Evolutionary conservation across 2,329 filamentous ascomycete species (phyloP).

Genomic region (Aspergillus spinulosporus): DNA sequence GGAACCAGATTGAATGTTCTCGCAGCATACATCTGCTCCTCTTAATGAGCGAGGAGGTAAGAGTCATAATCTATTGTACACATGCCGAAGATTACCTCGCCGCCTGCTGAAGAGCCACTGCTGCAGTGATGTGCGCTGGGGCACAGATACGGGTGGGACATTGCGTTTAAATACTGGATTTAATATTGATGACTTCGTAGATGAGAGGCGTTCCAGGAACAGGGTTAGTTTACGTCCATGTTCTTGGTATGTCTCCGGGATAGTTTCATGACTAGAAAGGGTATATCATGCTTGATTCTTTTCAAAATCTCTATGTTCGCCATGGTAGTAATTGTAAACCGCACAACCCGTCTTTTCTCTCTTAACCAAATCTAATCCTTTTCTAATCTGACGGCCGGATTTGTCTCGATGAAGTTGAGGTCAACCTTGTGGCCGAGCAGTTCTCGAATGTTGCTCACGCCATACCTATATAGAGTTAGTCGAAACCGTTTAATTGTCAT

Average conservation of each 20-base stretch:
- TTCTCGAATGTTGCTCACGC: constrained; percentile 86
- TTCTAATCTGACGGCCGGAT: constrained; percentile 85
- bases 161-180: constrained; percentile 10
- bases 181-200: too few relatives aligned
- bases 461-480: constrained; percentile 50
- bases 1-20: constrained; percentile 28
- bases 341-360: constrained; percentile 21
- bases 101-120: constrained; percentile 66
- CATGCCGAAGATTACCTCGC: constrained; percentile 40
- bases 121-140: constrained; percentile 58
- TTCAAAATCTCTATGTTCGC: constrained; percentile 11
- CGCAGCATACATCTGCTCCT: constrained; percentile 25
- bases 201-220: too few relatives aligned
- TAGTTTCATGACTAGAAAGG: constrained; percentile 6
- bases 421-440: constrained; percentile 94
- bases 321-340: constrained; percentile 5
- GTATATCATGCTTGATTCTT: constrained; percentile 15
- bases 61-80: constrained; percentile 30
- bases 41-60: constrained; percentile 47
- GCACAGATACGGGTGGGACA: constrained; percentile 71
- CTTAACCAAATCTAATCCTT: constrained; percentile 62
- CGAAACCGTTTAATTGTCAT: not conserved
- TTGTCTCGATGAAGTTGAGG: constrained; percentile 85
- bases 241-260: too few relatives aligned
- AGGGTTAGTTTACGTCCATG: too few relatives aligned